These are phyloP conservation scores for Berkeleyomyces rouxiae DNA, from an alignment of 2,329 filamentous ascomycete genomes.

Conservation along the genomic window DNA sequence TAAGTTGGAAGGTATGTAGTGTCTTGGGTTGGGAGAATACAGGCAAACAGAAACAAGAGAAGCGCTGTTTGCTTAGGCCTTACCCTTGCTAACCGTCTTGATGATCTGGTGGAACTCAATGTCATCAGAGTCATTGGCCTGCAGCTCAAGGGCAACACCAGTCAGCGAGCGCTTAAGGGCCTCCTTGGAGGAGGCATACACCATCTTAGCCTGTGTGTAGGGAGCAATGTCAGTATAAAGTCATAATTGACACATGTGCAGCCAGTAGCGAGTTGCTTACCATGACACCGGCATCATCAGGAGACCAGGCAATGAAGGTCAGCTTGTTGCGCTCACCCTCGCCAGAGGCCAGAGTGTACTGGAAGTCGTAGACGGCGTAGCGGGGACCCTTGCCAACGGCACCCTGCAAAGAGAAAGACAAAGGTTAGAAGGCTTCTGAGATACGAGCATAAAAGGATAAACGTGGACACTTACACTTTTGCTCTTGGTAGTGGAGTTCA, in stretches of 20 bases:
- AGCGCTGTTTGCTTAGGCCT: constrained; percentile 26
- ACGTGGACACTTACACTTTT: constrained; percentile 34
- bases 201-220: constrained; percentile 58
- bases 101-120: constrained; percentile 62
- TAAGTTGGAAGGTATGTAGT: constrained; percentile 11
- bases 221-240: constrained; percentile 3
- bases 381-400: constrained; percentile 50
- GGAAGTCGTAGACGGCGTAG: constrained; percentile 74
- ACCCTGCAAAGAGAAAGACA: constrained; percentile 26
- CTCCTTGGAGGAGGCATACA: constrained; percentile 80
- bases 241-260: not conserved
- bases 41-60: constrained; percentile 10
- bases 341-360: constrained; percentile 54
- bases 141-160: constrained; percentile 58
- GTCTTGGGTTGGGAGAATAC: not conserved
- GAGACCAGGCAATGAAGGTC: constrained; percentile 63
- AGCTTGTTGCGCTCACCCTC: constrained; percentile 67
- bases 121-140: constrained; percentile 72
- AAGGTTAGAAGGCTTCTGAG: not conserved
- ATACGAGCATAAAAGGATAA: not conserved
- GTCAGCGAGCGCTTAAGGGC: constrained; percentile 65
- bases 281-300: constrained; percentile 64
- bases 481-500: constrained; percentile 56
- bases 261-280: constrained; percentile 29
- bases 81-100: constrained; percentile 47